These are phyloP conservation scores for Penicillium rolfsii DNA, from an alignment of 2,329 filamentous ascomycete genomes.

Conservation along the genomic window DNA sequence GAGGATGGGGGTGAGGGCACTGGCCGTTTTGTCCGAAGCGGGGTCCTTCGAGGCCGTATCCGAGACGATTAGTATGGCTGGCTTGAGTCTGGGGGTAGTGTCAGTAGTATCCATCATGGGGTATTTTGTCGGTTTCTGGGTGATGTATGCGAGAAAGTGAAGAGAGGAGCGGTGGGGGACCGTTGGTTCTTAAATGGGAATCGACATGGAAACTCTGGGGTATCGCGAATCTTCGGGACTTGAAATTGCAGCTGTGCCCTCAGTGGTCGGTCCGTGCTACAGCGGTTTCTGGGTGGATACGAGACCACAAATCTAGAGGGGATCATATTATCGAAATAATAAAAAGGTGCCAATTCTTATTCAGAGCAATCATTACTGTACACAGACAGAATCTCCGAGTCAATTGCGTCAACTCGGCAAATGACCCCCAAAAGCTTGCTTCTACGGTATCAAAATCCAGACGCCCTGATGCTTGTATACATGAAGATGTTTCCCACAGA, in stretches of 20 bases:
- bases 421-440: slow-evolving; percentile 25
- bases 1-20: slow-evolving; percentile 70
- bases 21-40: slow-evolving; percentile 73
- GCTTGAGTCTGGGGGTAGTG: slow-evolving; percentile 57
- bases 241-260: slow-evolving; percentile 10
- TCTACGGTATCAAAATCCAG: slow-evolving; percentile 40
- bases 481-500: slow-evolving; percentile 22
- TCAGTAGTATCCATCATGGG: neutral
- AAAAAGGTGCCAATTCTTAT: neutral
- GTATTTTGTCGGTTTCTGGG: neutral
- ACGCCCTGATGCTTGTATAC: slow-evolving; percentile 47
- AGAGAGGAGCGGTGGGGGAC: neutral
- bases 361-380: slow-evolving; percentile 29
- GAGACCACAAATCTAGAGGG: no score
- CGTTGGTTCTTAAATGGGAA: slow-evolving; percentile 8
- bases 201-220: slow-evolving; percentile 14
- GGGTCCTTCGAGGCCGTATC: slow-evolving; percentile 84
- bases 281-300: neutral
- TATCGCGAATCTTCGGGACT: slow-evolving; percentile 22
- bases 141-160: slow-evolving; percentile 9
- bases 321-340: neutral
- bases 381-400: slow-evolving; percentile 32
- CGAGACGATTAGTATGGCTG: slow-evolving; percentile 83
- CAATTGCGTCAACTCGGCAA: slow-evolving; percentile 33
- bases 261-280: slow-evolving; percentile 26